Base-by-base conservation (phyloP, 192 early-diverging fungal species). In the Chytriomyces sp. region DNA sequence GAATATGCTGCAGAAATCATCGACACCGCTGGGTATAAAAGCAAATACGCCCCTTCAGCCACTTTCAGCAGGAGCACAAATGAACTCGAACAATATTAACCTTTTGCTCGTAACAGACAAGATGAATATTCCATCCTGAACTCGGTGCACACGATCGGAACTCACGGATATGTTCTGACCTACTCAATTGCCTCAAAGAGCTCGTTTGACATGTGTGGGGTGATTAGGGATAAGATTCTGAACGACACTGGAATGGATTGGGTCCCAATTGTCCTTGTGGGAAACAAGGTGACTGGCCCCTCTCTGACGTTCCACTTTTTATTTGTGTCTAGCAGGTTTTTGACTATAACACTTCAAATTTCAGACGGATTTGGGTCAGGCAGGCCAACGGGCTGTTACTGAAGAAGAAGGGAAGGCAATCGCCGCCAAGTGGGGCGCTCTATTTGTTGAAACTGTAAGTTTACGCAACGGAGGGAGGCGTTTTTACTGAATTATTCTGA, bases 21-120 rank as follows among this genome's bases (percentile, higher is more conserved):
- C 75, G 97, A 99, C 80, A 98, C 97, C 8, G 94, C 97, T 7
- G 97, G 97, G 66, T 96, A n/a, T n/a, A 97, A 88, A 26, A 90
- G 90, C 91, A 82, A 77, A 57, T 16, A 43, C 47, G 67, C 67
- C 45, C 26, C 28, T 68, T 45, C 48, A 18, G 16, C 67, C 43
- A 9, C 57, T 28, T n/a, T 10, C 35, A 24, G 11, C 70, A 50
- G 35, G 4, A 35, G 35, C 35, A 35, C 35, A 35, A 35, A 35
- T 1, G 35, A 35, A 65, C 23, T 7, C 18, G n/a, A 23, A 16
- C 20, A 26, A 20, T 61, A 50, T 45, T 10, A 72, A 76, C 35
- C 53, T 18, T 2, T 35, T 46, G n/a, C 47, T 76, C 13, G 43
- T 45, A 18, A 26, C 49, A 65, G 64, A 13, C 75, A 76, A 62